Base-by-base conservation (phyloP, 2,329 filamentous ascomycete genomes). In the Capronia coronata region DNA sequence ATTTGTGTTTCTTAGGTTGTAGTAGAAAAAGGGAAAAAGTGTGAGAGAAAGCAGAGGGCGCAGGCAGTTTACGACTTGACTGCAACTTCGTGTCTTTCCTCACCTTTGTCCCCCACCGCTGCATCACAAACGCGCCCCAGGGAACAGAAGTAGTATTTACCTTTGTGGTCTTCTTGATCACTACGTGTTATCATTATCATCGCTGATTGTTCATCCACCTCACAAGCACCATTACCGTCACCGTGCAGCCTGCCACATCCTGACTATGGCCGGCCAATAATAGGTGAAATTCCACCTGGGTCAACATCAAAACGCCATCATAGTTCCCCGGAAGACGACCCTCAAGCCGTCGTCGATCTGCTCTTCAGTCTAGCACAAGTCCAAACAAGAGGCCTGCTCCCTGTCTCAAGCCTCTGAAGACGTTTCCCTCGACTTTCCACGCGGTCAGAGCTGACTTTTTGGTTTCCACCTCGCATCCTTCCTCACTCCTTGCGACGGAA, bases 311-410 rank as follows among this genome's bases (percentile, higher is more conserved):
- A 37, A 13, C 21, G 34, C 25, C 37, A 16, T 34, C 37, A 23
- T 47, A 37, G 45, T 22, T 32, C 27, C 45, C 25, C 25, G 25
- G 27, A 41, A 42, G 25, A 42, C 13, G 34, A 37, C n/a, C 14
- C 14, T 37, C 5, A 37, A 30, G 13, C 40, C 27, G 19, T 35
- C 30, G 30, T 34, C 34, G 34, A 16, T 37, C 34, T 37, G 34
- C 34, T 18, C 7, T 11, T 40, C 47, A 35, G 35, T 30, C 22
- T 54, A 54, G 47, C 51, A 47, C 44, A 47, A 50, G 45, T 40
- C 40, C 51, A 50, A 35, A 44, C 32, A 52, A 37, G 25, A 41
- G 42, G 39, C 47, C 44, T 50, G 43, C 39, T 50, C 39, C 51
- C 40, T 50, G 47, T 41, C 40, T 42, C 34, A 16, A 51, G 32